Evolutionary conservation across 257 asterid species (phyloP), one percentile per base, ranked within the genome.

Genomic region (Solanum acaule): DNA sequence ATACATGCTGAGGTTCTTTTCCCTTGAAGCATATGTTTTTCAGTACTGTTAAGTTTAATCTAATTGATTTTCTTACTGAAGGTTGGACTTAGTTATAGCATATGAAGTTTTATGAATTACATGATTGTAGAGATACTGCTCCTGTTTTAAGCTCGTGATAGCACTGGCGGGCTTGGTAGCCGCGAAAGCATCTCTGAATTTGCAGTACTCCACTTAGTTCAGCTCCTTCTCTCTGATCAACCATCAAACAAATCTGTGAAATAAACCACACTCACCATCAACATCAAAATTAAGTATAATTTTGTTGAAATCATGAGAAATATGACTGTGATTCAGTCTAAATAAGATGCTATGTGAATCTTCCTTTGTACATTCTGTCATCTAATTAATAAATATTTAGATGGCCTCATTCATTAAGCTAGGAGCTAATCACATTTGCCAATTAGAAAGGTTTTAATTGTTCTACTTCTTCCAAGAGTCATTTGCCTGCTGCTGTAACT

Each of bases 101-200:
- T 33, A 44, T 59, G 81, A 87, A 67, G 35, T 35, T 70, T 20
- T 77, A 72, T 83, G 29, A 61, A 34, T 93, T 94, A 95, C 98
- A 91, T 87, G 98, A 92, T 92, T 96, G 98, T 76, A 96, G 89
- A 29, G 90, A 88, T 67, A 91, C 82, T 56, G 76, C 91, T 90
- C 94, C 96, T 88, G 86, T 90, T 73, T 87, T 90, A 83, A 93
- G 91, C 79, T 93, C 92, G 38, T 86, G 65, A 92, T 87, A 90
- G 52, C 52, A 49, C 88, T 90, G 70, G 44, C 93, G 90, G 83
- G 91, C 89, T 91, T 35, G 89, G 63, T 91, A 86, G 37, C 93
- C 96, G 1, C 93, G 91, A 67, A 90, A 91, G 65, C 89, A 92
- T 86, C 88, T 91, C 90, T 93, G 96, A 76, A 93, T 91, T 67